Evolutionary conservation across 1,284 basidiomycete species (phyloP).

Genomic region (Hypsizygus ulmarius): DNA sequence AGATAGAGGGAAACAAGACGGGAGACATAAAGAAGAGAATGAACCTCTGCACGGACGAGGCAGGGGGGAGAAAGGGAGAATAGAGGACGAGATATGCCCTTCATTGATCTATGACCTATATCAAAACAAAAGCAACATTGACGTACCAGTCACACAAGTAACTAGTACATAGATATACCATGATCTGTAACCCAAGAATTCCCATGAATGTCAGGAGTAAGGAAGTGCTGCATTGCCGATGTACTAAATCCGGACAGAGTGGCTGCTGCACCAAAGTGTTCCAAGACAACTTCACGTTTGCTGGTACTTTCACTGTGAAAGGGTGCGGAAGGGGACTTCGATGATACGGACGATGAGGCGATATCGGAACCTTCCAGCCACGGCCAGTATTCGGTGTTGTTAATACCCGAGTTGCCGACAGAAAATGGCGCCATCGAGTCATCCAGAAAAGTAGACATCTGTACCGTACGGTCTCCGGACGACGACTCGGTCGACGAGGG

Average conservation of each 20-base stretch:
- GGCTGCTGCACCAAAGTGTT: no score
- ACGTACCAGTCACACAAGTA: neutral
- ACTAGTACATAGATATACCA: neutral
- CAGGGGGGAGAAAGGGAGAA: conserved; percentile 8
- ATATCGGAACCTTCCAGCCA: conserved; percentile 22
- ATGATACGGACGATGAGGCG: neutral
- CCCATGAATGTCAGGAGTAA: neutral
- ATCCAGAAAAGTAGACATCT: conserved; percentile 50
- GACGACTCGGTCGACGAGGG: conserved; percentile 54
- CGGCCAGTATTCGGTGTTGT: conserved; percentile 24
- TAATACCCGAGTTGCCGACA: conserved; percentile 17
- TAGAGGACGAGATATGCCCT: no score
- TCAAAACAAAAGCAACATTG: conserved; percentile 7
- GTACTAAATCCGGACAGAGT: no score
- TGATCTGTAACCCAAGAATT: neutral
- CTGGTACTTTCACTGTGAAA: no score
- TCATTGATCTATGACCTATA: no score
- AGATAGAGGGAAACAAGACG: conserved; percentile 12
- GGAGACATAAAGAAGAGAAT: conserved; percentile 18
- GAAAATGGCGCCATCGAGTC: conserved; percentile 15
- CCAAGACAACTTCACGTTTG: no score
- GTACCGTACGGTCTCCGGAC: conserved; percentile 50
- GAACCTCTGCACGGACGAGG: neutral
- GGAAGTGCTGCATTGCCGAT: neutral
- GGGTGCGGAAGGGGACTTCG: neutral